phyloP scores from a whole-genome alignment of 257 asterid genomes.

The Nicotiana otophora region DNA sequence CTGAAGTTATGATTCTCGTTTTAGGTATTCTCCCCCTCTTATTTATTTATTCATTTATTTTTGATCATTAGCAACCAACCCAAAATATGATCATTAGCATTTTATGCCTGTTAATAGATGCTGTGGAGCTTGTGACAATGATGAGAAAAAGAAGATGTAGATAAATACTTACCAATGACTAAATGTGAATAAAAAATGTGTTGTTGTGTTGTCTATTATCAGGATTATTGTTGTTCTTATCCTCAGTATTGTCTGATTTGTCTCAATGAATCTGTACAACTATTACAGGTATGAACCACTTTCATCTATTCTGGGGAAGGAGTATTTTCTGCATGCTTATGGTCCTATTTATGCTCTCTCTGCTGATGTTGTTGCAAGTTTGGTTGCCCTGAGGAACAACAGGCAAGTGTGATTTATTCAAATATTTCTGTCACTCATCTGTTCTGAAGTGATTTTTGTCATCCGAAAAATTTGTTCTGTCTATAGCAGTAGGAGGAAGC shows the following conservation, averaged over 20 bases:
- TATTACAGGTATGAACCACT: slow-evolving; percentile 88
- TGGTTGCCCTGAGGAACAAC: slow-evolving; percentile 82
- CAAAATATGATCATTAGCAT: not conserved
- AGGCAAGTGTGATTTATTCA: slow-evolving; percentile 44
- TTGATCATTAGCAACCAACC: not conserved
- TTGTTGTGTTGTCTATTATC: not conserved
- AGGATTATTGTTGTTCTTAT: not conserved
- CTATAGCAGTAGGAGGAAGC: not conserved
- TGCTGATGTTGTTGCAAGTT: slow-evolving; percentile 87
- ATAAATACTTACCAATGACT: not conserved
- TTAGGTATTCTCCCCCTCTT: not conserved
- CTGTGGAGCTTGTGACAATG: not conserved
- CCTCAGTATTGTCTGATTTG: not conserved
- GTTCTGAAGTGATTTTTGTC: not conserved
- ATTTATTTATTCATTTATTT: not conserved
- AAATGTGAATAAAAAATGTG: not conserved
- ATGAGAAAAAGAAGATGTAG: not conserved
- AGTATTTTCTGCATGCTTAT: slow-evolving; percentile 92
- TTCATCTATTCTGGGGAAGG: slow-evolving; percentile 76
- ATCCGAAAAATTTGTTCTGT: not conserved
- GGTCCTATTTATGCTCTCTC: slow-evolving; percentile 98
- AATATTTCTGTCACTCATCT: not conserved
- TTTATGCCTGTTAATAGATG: not conserved
- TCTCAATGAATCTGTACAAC: slow-evolving; percentile 11
- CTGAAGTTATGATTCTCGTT: not conserved